A percentile compares a stretch with the other conserved stretches of the same genome.
Evolutionary conservation across 176 grass and related monocot species (phyloP).

Genomic region (Poa annua): DNA sequence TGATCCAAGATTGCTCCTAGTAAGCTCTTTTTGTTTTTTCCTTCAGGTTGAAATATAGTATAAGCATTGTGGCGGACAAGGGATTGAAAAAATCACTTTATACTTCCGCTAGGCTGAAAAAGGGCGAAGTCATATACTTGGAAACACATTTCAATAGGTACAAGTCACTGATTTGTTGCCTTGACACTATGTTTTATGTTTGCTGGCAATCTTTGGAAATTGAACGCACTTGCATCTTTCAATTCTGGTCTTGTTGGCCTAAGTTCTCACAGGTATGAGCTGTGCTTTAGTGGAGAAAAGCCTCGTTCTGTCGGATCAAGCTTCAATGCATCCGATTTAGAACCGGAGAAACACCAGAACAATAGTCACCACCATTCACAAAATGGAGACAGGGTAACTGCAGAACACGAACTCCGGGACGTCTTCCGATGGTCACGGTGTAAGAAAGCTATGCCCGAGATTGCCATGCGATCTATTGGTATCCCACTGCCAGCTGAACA

Average conservation of each 20-base stretch:
- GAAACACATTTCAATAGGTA: conserved; percentile 93
- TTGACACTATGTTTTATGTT: neutral
- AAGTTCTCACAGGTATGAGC: conserved; percentile 71
- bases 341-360: conserved; percentile 63
- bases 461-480: conserved; percentile 64
- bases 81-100: conserved; percentile 88
- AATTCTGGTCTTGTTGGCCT: conserved; percentile 14
- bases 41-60: conserved; percentile 93
- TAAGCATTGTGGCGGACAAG: conserved; percentile 95
- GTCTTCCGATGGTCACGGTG: conserved; percentile 87
- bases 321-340: conserved; percentile 47
- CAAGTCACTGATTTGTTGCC: neutral
- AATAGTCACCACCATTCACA: conserved; percentile 61
- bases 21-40: neutral
- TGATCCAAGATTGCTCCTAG: neutral
- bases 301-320: conserved; percentile 49
- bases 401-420: conserved; percentile 69
- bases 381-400: conserved; percentile 60
- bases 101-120: conserved; percentile 93
- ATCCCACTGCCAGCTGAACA: conserved; percentile 78
- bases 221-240: neutral
- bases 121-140: conserved; percentile 91
- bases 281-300: conserved; percentile 85
- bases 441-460: conserved; percentile 80
- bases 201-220: neutral